Conservation (phyloP, 305 asterid genomes). For the Andrographis paniculata region DNA sequence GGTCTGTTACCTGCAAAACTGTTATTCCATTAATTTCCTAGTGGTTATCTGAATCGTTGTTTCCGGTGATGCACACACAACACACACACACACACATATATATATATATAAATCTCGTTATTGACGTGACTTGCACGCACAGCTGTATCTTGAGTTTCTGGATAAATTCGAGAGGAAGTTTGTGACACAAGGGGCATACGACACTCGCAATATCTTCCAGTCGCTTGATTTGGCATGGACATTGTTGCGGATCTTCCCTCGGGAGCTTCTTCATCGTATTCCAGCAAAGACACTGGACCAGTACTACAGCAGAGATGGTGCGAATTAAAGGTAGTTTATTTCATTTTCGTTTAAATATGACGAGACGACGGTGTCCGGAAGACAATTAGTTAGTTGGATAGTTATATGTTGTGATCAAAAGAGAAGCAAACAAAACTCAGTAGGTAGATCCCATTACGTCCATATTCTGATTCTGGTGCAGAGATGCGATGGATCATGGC, state of each 20-base stretch:
- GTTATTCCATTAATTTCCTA: slow-evolving; percentile 23
- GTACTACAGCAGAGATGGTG: slow-evolving; percentile 82
- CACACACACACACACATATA: too few species aligned
- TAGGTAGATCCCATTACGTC: too few species aligned
- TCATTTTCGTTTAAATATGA: too few species aligned
- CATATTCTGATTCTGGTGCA: too few species aligned
- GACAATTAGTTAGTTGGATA: too few species aligned
- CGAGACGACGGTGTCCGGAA: too few species aligned
- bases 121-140: slow-evolving; percentile 17
- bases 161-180: slow-evolving; percentile 98
- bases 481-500: too few species aligned
- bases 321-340: slow-evolving; percentile 51
- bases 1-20: slow-evolving; percentile 26
- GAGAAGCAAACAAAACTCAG: too few species aligned
- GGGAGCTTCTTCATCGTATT: slow-evolving; percentile 97
- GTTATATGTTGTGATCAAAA: too few species aligned
- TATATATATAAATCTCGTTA: slow-evolving; percentile 14
- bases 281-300: slow-evolving; percentile 95
- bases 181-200: slow-evolving; percentile 93
- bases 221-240: slow-evolving; percentile 99
- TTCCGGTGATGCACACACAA: neutral
- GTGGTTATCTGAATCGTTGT: neutral
- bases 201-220: slow-evolving; percentile 97
- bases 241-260: slow-evolving; percentile 89
- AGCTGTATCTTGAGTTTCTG: slow-evolving; percentile 93